Evolutionary conservation across 768 basidiomycete genomes (phyloP).

Genomic region (Mycena crocata): DNA sequence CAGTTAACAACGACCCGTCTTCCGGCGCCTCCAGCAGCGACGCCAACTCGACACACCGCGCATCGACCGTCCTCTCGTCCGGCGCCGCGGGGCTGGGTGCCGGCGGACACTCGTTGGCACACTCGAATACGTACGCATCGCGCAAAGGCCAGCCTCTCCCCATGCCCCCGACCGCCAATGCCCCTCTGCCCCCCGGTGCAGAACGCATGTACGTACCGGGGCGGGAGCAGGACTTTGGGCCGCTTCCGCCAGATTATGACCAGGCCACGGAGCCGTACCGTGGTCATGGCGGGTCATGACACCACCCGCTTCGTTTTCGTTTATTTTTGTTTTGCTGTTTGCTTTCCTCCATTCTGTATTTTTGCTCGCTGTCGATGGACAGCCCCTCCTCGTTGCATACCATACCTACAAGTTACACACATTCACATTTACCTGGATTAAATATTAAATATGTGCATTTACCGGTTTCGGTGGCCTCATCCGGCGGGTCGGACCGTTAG

Average conservation of each 20-base stretch:
- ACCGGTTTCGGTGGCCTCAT: no score
- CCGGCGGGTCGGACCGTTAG: no score
- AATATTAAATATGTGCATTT: no score
- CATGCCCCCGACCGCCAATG: conserved; percentile 29
- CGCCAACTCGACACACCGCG: conserved; percentile 6
- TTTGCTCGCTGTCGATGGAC: no score
- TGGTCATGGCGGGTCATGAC: not conserved
- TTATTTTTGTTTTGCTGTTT: no score
- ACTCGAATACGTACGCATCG: no score
- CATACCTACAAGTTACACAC: no score
- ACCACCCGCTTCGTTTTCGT: no score
- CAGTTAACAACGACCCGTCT: conserved; percentile 14
- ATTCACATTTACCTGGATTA: no score
- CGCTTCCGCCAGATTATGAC: conserved; percentile 28
- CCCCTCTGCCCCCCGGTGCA: conserved; percentile 18
- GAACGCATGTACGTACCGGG: conserved; percentile 30
- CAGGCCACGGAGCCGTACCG: conserved; percentile 30
- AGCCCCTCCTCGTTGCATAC: no score
- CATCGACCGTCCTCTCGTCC: conserved; percentile 21
- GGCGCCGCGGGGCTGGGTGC: conserved; percentile 30
- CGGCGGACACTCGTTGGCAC: not conserved
- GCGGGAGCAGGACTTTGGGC: conserved; percentile 32
- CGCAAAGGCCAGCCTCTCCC: conserved; percentile 20
- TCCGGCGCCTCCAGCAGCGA: not conserved
- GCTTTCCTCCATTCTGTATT: no score